Base-by-base conservation (phyloP, 2,329 filamentous ascomycete species). In the Aureobasidium sp. region DNA sequence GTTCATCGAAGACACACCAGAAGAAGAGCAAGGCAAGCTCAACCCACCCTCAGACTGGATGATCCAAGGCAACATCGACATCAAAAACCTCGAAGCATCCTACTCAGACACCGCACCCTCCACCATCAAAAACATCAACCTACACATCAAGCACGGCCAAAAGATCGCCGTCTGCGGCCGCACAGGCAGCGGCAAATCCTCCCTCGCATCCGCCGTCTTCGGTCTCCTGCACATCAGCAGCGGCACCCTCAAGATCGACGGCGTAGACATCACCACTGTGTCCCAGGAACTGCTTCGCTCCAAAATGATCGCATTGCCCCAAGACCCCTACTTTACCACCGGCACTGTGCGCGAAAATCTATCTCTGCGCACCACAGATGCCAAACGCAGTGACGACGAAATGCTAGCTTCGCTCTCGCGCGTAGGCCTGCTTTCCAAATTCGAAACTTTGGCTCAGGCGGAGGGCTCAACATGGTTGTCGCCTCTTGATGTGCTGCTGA, bases 31-130 rank as follows among this genome's bases (percentile, higher is more conserved):
- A 45, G 82, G 77, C 13, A 87, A 86, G 13, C 70, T 74, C 21
- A 76, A 79, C 23, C 82, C 86, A 0, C 84, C 88, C 0, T 85
- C 87, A 1, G 82, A 84, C 1, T 94, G 90, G 90, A 89, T 90
- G 0, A 83, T 82, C 0, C 82, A 88, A 64, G 90, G 90, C 6
- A 78, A 81, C 11, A 79, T 95, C 45, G 85, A 91, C 65, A 83
- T 93, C n/a, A 74, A 84, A 19, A 80, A 90, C 60, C 79, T 95
- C 0, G 55, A 61, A 38, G 68, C 68, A 21, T 60, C 65, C 8
- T 69, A 69, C 55, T 62, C 62, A 8, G 37, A 61, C 13, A 54
- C 19, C n/a, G 62, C 66, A 35, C 68, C 71, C 19, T 68, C 69
- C 8, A 76, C 79, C 2, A 71, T 81, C 54, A 70, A 74, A n/a